phyloP scores from a whole-genome alignment of 1,284 basidiomycete species.

The Phaffia rhodozyma region DNA sequence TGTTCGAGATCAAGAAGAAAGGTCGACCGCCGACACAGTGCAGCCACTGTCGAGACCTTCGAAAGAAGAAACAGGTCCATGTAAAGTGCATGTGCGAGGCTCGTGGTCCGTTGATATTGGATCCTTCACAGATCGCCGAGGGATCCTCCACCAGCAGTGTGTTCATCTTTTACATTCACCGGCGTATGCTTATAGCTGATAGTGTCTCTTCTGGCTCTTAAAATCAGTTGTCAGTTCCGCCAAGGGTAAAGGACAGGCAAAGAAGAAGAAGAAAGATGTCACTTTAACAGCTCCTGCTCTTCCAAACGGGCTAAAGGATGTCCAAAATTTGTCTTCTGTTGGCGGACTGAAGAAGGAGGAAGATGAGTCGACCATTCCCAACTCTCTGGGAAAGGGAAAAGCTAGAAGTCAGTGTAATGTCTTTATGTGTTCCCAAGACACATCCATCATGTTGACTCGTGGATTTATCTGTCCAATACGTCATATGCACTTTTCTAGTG shows the following conservation, averaged over 20 bases:
- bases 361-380: too few species aligned
- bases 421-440: too few species aligned
- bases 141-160: slow-evolving; percentile 31
- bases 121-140: background rate
- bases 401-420: too few species aligned
- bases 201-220: background rate
- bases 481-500: slow-evolving; percentile 25
- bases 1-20: slow-evolving; percentile 73
- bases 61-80: slow-evolving; percentile 61
- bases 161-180: slow-evolving; percentile 41
- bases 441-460: background rate
- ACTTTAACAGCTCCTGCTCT: slow-evolving; percentile 31
- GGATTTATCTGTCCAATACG: slow-evolving; percentile 38
- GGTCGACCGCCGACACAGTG: slow-evolving; percentile 66
- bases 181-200: background rate
- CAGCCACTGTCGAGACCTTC: slow-evolving; percentile 57
- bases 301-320: slow-evolving; percentile 36
- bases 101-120: background rate
- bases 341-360: background rate
- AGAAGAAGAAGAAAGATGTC: slow-evolving; percentile 23
- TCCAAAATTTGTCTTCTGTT: slow-evolving; percentile 27
- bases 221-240: background rate
- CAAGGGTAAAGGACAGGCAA: background rate
- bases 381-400: too few species aligned
- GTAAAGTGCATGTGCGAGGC: slow-evolving; percentile 50